Evolutionary conservation across 768 basidiomycete species (phyloP).

Genomic region (Mycena galopus): DNA sequence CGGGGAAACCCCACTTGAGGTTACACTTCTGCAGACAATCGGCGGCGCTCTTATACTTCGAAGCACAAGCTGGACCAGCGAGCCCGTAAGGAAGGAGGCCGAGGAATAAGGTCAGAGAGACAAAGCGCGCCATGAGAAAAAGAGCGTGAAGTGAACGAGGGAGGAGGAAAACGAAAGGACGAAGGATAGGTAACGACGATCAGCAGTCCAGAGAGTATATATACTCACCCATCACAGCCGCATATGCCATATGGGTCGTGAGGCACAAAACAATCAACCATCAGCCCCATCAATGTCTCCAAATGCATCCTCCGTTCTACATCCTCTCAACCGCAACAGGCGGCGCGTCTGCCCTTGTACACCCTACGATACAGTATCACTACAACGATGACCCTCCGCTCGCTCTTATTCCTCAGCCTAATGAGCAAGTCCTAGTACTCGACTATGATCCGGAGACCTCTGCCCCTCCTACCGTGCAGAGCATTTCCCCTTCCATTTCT

Average conservation of each 20-base stretch:
- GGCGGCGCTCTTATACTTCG: slow-evolving; percentile 48
- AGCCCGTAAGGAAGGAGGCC: slow-evolving; percentile 53
- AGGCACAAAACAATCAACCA: no score
- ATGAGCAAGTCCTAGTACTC: slow-evolving; percentile 82
- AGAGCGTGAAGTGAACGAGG: slow-evolving; percentile 36
- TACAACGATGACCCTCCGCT: slow-evolving; percentile 84
- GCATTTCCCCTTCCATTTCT: slow-evolving; percentile 59
- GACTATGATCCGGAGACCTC: slow-evolving; percentile 67
- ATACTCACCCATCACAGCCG: background rate
- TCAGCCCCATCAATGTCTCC: background rate
- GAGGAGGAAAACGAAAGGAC: slow-evolving; percentile 39
- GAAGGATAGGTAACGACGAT: slow-evolving; percentile 36
- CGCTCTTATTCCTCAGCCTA: slow-evolving; percentile 70
- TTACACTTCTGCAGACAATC: slow-evolving; percentile 57
- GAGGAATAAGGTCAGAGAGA: slow-evolving; percentile 51
- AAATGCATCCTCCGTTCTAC: slow-evolving; percentile 68
- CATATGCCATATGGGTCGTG: no score
- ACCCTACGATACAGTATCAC: slow-evolving; percentile 85
- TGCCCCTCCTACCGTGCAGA: slow-evolving; percentile 61
- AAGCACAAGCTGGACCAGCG: slow-evolving; percentile 62
- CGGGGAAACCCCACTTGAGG: slow-evolving; percentile 62
- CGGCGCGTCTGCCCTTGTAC: slow-evolving; percentile 67
- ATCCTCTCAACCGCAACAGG: slow-evolving; percentile 59
- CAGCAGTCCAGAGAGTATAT: slow-evolving; percentile 18
- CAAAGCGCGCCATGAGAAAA: slow-evolving; percentile 54